Evolutionary conservation across 441 rosid genomes (phyloP), one percentile per base, ranked within the genome.

Genomic region (Adansonia grandidieri): DNA sequence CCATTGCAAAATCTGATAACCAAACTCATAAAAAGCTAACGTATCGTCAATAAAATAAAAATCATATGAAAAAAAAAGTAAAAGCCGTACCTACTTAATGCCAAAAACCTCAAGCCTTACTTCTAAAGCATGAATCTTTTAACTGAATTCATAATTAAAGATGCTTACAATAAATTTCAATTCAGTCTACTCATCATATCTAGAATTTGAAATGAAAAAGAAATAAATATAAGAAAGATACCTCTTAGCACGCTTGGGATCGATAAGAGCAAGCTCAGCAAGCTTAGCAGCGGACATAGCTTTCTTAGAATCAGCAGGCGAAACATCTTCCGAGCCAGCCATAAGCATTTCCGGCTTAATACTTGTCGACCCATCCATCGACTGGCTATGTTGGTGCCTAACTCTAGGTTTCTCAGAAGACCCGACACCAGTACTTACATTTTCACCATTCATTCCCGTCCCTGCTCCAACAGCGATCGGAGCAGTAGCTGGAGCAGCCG

Each of bases 221-320:
- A 42, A 45, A 13, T 57, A 28, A 32, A 32, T 32, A 32, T 32
- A 8, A 47, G 37, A 19, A 17, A 9, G 15, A 24, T 14, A 50
- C 99, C 99, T 94, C 86, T 96, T 94, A 11, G 99, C 99, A 51
- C 98, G 98, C 81, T 93, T 96, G 60, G 99, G 99, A 84, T 96
- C 99, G 65, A 92, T 83, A 70, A 93, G 94, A 61, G 99, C 97
- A 84, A 96, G 98, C 88, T 96, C 99, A 60, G 99, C 96, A 81
- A 96, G 99, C 90, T 96, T 93, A 70, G 97, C 86, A 81, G 99
- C 95, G 69, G 99, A 93, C 81, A 93, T 84, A 10, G 98, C 90
- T 82, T 96, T 96, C 93, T 96, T 96, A 77, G 92, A 66, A 85
- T 94, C 98, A 73, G 88, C 86, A 0, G 73, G 5, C 42, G 93